These are phyloP conservation scores for Puccinellia tenuiflora DNA, from an alignment of 176 grass and related monocot species.

Conservation along the genomic window DNA sequence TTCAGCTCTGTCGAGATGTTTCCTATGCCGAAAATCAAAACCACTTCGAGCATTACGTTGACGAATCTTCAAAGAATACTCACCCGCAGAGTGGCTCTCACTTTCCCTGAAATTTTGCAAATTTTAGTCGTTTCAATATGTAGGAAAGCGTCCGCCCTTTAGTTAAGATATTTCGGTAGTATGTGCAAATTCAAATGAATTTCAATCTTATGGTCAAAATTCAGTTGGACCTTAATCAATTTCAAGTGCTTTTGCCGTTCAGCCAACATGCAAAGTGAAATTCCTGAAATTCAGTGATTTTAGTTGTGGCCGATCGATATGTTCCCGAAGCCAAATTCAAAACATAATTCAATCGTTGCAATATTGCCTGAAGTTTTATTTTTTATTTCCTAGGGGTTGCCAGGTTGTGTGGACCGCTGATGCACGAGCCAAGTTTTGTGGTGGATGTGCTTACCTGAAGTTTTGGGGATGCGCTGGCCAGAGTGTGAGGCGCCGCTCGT, in stretches of 20 bases:
- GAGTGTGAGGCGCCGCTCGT: conserved; percentile 21
- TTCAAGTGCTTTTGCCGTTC: not conserved
- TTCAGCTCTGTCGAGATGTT: not conserved
- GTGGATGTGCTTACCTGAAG: conserved; percentile 35
- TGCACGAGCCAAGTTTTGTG: not conserved
- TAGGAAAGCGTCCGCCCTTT: too few relatives aligned
- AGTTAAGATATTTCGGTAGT: too few relatives aligned
- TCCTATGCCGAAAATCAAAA: too few relatives aligned
- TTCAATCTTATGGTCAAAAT: too few relatives aligned
- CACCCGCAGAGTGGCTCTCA: too few relatives aligned
- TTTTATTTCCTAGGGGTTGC: not conserved
- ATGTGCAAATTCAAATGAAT: not conserved
- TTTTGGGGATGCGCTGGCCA: conserved; percentile 34
- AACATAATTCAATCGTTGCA: too few relatives aligned
- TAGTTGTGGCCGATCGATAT: not conserved
- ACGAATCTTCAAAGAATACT: too few relatives aligned
- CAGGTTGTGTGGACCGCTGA: not conserved
- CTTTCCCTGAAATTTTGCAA: too few relatives aligned
- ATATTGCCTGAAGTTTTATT: not conserved
- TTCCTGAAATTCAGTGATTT: not conserved
- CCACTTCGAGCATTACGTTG: too few relatives aligned
- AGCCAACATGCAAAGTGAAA: not conserved
- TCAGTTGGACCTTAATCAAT: too few relatives aligned
- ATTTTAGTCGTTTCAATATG: too few relatives aligned
- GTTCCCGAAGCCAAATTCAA: too few relatives aligned